Conservation (phyloP, 116 monocot species). For the Zostera marina region DNA sequence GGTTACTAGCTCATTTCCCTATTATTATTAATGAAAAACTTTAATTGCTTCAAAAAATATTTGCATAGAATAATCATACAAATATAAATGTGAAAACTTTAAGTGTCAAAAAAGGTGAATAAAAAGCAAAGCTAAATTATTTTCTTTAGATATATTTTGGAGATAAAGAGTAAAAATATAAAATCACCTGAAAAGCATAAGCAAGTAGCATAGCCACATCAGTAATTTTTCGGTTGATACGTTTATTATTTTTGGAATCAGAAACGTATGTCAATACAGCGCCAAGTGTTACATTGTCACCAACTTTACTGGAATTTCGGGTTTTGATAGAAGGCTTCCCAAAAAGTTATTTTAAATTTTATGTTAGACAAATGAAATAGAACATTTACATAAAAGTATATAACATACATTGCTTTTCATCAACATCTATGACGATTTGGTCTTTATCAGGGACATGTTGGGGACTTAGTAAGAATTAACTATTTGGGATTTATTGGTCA, state of each 20-base stretch:
- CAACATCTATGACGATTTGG: background rate
- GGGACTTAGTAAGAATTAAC: too few species aligned
- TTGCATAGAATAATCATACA: background rate
- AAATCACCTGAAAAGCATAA: constrained; percentile 67
- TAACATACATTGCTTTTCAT: background rate
- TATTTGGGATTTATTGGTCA: too few species aligned
- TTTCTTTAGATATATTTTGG: background rate
- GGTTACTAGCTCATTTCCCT: too few species aligned
- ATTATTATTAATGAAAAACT: too few species aligned
- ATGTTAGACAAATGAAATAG: background rate
- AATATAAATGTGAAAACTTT: background rate
- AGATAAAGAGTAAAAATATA: background rate
- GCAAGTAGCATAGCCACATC: constrained; percentile 43
- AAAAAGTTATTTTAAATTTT: background rate
- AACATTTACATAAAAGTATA: background rate
- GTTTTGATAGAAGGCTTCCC: constrained; percentile 45
- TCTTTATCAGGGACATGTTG: too few species aligned
- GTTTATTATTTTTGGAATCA: constrained; percentile 20
- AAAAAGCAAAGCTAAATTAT: background rate
- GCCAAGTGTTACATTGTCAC: constrained; percentile 34
- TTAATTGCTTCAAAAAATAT: too few species aligned
- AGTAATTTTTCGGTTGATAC: constrained; percentile 34
- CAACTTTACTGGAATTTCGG: constrained; percentile 27
- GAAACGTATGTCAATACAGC: constrained; percentile 38
- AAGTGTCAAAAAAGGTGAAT: background rate